Evolutionary conservation across 768 basidiomycete species (phyloP).

Genomic region (Filobasidium floriforme): DNA sequence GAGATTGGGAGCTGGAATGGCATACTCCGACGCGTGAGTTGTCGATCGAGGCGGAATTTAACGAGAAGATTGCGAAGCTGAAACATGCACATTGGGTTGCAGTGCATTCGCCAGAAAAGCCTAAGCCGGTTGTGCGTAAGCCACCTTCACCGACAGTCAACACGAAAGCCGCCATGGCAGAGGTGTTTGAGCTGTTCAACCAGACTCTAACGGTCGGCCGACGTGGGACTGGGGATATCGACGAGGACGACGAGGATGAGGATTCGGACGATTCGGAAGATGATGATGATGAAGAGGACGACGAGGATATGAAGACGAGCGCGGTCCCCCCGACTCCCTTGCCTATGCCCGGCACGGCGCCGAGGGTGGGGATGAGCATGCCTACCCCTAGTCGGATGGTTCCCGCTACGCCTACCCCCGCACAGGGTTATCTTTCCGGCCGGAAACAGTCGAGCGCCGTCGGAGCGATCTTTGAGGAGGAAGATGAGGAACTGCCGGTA

Average conservation of each 20-base stretch:
- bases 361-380: conserved; percentile 27
- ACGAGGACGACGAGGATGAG: conserved; percentile 36
- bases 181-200: conserved; percentile 95
- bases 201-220: conserved; percentile 45
- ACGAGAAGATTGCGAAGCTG: background rate
- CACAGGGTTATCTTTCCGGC: conserved; percentile 29
- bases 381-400: conserved; percentile 34
- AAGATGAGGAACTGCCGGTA: conserved; percentile 6
- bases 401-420: conserved; percentile 45
- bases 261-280: conserved; percentile 34
- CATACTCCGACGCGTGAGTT: conserved; percentile 41
- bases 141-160: conserved; percentile 70
- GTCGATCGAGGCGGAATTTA: background rate
- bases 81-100: background rate
- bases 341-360: conserved; percentile 26
- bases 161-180: conserved; percentile 86
- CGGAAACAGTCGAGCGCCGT: conserved; percentile 11
- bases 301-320: conserved; percentile 15
- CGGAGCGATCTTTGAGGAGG: conserved; percentile 20
- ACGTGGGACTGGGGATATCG: conserved; percentile 22
- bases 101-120: conserved; percentile 37
- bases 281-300: conserved; percentile 38
- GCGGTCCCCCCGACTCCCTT: conserved; percentile 34
- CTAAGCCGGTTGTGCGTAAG: conserved; percentile 22
- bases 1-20: conserved; percentile 40